Evolutionary conservation across 768 basidiomycete species (phyloP), one percentile per base, ranked within the genome.

Genomic region (Suillus occidentalis): DNA sequence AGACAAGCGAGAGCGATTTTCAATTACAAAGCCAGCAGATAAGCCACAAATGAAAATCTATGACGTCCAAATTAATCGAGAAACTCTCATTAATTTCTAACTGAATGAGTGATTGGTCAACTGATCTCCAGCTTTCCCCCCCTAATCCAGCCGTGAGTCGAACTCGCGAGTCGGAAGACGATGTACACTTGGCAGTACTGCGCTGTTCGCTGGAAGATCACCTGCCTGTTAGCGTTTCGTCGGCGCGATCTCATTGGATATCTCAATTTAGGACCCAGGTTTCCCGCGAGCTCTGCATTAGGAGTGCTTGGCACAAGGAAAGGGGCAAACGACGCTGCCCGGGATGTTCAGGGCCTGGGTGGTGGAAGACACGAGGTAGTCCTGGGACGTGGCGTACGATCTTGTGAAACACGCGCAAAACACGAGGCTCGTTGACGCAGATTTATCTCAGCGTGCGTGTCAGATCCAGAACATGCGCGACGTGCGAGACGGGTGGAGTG

Each of bases 341-440:
- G 10, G 20, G 31, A 34, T 53, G 53, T 55, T 55, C 53, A 55
- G 34, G 53, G 50, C 50, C 57, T 40, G 18, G 58, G 37, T 58
- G 22, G 50, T 31, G 56, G 56, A 58, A 58, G 20, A 25, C 58
- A 59, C 39, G 40, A 59, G 39, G 25, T 42, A 37, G 25, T 59
- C 58, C 58, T 59, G 58, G 58, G 58, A 59, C 39, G 39, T 40
- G 40, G 40, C 58, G 28, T 22, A 42, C 40, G 39, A 59, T 28
- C 25, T 31, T 10, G 25, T 20, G 3, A 20, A 58, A 59, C 39
- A 59, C 40, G 58, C 40, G 40, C 25, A 28, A 28, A 25, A 59
- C 58, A 59, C 39, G 58, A 59, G 58, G 58, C 40, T 42, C 20
- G 39, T 59, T 25, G 58, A 28, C 40, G 18, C 18, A n/a, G 53